phyloP scores from a whole-genome alignment of 192 early-diverging fungal genomes.

The Mortierella alpina region DNA sequence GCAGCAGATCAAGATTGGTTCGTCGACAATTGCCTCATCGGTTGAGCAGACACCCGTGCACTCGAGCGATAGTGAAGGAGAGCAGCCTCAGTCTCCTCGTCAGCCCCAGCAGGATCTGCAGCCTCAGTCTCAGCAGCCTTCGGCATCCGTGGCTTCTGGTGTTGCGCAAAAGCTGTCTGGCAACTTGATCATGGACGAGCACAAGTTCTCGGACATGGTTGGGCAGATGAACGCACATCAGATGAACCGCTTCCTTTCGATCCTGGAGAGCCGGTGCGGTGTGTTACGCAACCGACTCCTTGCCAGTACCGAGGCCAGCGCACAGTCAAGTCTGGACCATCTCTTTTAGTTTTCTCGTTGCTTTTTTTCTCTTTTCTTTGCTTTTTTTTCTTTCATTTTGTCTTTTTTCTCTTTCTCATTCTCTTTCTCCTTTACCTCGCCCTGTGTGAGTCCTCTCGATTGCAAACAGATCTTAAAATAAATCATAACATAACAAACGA shows the following conservation, averaged over 20 bases:
- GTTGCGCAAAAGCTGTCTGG: slow-evolving; percentile 23
- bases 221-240: slow-evolving; percentile 62
- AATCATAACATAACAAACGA: no score
- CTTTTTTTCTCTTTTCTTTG: neutral
- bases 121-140: neutral
- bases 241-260: slow-evolving; percentile 62
- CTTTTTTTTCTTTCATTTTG: slow-evolving; percentile 15
- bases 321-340: slow-evolving; percentile 29
- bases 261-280: slow-evolving; percentile 65
- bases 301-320: slow-evolving; percentile 25
- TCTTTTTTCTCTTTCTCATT: neutral
- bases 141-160: neutral
- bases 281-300: slow-evolving; percentile 50
- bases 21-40: neutral
- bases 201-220: slow-evolving; percentile 54
- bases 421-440: neutral
- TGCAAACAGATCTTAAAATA: neutral
- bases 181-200: slow-evolving; percentile 55
- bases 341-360: slow-evolving; percentile 13
- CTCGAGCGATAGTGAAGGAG: slow-evolving; percentile 40
- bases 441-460: no score
- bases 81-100: neutral
- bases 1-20: neutral
- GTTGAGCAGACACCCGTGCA: neutral
- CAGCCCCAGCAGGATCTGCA: neutral